phyloP scores from a whole-genome alignment of 2,329 filamentous ascomycete species.

The Sporothrix dimorphospora region DNA sequence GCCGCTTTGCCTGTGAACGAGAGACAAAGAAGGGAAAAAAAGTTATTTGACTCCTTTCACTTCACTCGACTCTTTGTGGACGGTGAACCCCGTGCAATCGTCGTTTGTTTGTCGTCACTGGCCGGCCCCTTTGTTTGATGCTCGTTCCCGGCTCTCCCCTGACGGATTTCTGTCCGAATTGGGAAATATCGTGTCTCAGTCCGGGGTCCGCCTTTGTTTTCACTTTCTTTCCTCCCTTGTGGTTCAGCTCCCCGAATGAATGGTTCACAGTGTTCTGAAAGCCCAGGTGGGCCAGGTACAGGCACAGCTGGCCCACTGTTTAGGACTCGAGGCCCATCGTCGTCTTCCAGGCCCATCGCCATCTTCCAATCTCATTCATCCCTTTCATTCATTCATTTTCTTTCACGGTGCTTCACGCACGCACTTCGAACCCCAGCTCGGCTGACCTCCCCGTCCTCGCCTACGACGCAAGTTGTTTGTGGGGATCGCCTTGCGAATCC shows the following conservation, averaged over 20 bases:
- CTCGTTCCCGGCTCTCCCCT: slow-evolving; percentile 8
- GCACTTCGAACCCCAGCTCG: background rate
- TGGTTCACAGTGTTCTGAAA: background rate
- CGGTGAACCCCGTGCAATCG: slow-evolving; percentile 17
- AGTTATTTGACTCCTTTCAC: too few species aligned
- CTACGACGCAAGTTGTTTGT: background rate
- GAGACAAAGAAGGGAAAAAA: background rate
- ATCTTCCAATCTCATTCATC: background rate
- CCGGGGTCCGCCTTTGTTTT: background rate
- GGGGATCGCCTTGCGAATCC: background rate
- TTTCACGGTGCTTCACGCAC: background rate
- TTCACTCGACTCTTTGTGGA: slow-evolving; percentile 1
- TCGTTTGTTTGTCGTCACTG: background rate
- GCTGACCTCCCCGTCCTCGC: slow-evolving; percentile 1
- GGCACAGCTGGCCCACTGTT: background rate
- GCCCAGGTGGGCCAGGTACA: background rate
- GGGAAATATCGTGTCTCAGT: slow-evolving; percentile 17
- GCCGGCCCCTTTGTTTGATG: background rate
- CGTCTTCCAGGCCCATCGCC: background rate
- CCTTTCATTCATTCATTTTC: background rate
- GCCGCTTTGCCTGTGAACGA: background rate
- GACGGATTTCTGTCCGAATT: slow-evolving; percentile 11
- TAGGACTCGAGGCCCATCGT: background rate
- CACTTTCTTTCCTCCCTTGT: background rate
- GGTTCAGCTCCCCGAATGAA: background rate